Percentiles rank a stretch among this genome's conserved stretches.
phyloP scores from a whole-genome alignment of 768 basidiomycete species.

The Rubroboletus pulcherrimus region DNA sequence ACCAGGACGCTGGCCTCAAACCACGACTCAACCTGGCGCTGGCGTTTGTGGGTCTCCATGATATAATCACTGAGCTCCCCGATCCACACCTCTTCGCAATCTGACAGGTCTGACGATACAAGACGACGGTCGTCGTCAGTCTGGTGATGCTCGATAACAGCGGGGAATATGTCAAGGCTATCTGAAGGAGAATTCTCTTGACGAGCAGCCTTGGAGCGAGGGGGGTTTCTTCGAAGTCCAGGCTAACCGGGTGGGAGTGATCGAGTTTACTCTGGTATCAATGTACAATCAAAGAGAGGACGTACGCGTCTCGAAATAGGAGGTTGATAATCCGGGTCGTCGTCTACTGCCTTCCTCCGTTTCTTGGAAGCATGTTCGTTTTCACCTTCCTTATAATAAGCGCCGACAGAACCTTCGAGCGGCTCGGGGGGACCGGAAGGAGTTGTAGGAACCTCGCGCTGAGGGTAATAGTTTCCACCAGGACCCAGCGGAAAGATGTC shows the following conservation, averaged over 20 bases:
- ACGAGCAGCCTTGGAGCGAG: slow-evolving; percentile 35
- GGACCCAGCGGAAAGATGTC: slow-evolving; percentile 36
- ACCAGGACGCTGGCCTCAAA: slow-evolving; percentile 69
- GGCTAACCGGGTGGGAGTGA: slow-evolving; percentile 21
- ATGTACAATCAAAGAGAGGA: slow-evolving; percentile 13
- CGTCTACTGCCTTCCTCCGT: slow-evolving; percentile 42
- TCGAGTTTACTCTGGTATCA: neutral
- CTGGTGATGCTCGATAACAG: slow-evolving; percentile 20
- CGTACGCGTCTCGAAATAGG: slow-evolving; percentile 52
- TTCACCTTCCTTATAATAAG: slow-evolving; percentile 32
- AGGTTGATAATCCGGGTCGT: slow-evolving; percentile 56
- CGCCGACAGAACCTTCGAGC: slow-evolving; percentile 16
- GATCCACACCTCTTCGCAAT: slow-evolving; percentile 75
- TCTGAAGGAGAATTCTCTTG: slow-evolving; percentile 28
- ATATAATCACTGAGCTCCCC: slow-evolving; percentile 67
- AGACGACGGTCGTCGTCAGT: slow-evolving; percentile 43
- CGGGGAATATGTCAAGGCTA: slow-evolving; percentile 16
- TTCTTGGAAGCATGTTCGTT: slow-evolving; percentile 40
- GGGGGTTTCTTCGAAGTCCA: slow-evolving; percentile 42
- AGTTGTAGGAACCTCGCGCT: slow-evolving; percentile 18
- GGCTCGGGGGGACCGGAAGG: slow-evolving; percentile 18
- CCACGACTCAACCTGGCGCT: slow-evolving; percentile 68
- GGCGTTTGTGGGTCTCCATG: slow-evolving; percentile 67
- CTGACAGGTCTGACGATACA: slow-evolving; percentile 76
- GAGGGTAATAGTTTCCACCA: slow-evolving; percentile 36